Base-by-base conservation (phyloP, 441 rosid species). In the Erodium texanum region DNA sequence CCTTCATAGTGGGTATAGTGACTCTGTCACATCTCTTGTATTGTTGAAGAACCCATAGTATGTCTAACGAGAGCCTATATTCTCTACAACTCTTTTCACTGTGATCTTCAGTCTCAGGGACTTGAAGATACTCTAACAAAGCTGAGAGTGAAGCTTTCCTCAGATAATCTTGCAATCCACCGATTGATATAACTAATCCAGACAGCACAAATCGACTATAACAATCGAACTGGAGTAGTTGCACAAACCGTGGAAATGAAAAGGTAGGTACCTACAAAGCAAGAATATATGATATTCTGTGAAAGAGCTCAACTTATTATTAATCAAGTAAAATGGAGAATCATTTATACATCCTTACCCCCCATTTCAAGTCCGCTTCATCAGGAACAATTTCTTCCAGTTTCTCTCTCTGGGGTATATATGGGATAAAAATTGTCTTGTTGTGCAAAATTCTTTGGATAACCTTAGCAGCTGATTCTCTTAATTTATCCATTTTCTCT, bases 141-240 rank as follows among this genome's bases (percentile, higher is more conserved):
- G 97, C 93, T n/a, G 84, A 79, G 66, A 87, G 69, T 2, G 99
- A 87, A 62, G 84, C 86, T 75, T 86, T 84, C 74, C 86, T 81
- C 73, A 90, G 83, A 48, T 95, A 92, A 54, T 92, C 93, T 92
- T 92, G 98, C 84, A 94, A 79, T 22, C 97, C 99, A 73, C 99
- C 99, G 71, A 82, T 79, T 29, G 99, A 85, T 67, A 89, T 84
- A 66, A 92, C 98, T 79, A 94, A 83, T 29, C 99, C 99, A 64
- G 94, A 92, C 72, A 90, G 71, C 59, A 90, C 79, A 66, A 71
- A 65, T 77, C 69, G 87, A 80, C 99, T 89, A 75, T 88, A 92
- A 68, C 91, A 87, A 73, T 74, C 73, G 76, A 82, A 72, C 73
- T 77, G 70, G 72, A 94, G 84, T 67, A 94, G 76, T 75, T 80